These are phyloP conservation scores for Phytophthora pini DNA, from an alignment of 352 stramenopile genomes.

Conservation along the genomic window DNA sequence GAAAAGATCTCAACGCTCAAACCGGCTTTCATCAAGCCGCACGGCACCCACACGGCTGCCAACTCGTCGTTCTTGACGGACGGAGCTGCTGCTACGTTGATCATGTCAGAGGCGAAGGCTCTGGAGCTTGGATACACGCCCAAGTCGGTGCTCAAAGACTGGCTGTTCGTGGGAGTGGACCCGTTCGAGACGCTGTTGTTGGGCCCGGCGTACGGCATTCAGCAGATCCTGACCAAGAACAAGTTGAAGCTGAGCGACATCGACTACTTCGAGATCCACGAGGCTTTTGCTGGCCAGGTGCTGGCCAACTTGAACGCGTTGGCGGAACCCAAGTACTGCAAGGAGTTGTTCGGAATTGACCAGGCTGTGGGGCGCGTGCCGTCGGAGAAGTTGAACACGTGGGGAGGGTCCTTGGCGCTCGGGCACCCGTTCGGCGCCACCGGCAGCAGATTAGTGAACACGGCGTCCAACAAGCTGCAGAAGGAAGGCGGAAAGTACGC, in stretches of 20 bases:
- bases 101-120: conserved; percentile 97
- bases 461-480: conserved; percentile 96
- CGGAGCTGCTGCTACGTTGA: conserved; percentile 94
- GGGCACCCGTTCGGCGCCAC: conserved; percentile 99
- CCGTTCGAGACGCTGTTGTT: conserved; percentile 95
- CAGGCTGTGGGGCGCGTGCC: conserved; percentile 92
- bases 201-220: conserved; percentile 95
- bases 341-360: conserved; percentile 93
- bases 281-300: conserved; percentile 99
- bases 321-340: conserved; percentile 94
- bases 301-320: conserved; percentile 97
- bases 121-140: conserved; percentile 96
- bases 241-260: conserved; percentile 94
- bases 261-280: conserved; percentile 99
- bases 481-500: conserved; percentile 96
- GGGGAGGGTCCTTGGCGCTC: conserved; percentile 95
- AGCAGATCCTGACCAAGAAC: conserved; percentile 83
- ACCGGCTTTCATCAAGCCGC: conserved; percentile 98
- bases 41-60: conserved; percentile 97
- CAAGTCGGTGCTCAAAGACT: conserved; percentile 95
- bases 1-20: conserved; percentile 97
- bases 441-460: conserved; percentile 96
- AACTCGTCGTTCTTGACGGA: conserved; percentile 99
- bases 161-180: conserved; percentile 97
- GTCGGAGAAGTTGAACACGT: conserved; percentile 97